phyloP scores from a whole-genome alignment of 148 eudicot genomes.

The Linanthus parryae region DNA sequence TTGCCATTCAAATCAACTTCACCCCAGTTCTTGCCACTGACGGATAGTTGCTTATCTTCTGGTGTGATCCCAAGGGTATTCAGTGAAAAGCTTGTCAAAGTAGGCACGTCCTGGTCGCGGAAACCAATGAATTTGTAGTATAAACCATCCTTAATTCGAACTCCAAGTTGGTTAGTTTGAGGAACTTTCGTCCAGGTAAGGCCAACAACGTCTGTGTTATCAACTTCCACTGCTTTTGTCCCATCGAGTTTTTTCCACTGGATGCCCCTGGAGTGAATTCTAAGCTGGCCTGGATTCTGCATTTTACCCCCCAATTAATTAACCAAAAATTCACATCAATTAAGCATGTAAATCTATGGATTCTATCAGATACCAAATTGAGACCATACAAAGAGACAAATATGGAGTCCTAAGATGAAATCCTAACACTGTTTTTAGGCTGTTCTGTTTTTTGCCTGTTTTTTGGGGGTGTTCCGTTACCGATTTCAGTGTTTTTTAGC shows the following conservation, averaged over 20 bases:
- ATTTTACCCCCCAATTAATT: neutral
- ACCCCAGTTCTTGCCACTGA: conserved; percentile 92
- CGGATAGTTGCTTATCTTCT: conserved; percentile 87
- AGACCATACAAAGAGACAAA: neutral
- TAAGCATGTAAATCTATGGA: neutral
- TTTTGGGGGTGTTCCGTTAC: too few species aligned
- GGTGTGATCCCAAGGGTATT: conserved; percentile 49
- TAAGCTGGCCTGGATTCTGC: conserved; percentile 80
- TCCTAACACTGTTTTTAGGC: too few species aligned
- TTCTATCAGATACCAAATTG: too few species aligned
- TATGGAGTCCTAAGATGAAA: neutral
- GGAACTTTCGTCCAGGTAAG: conserved; percentile 92
- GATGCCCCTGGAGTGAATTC: conserved; percentile 65
- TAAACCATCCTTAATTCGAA: conserved; percentile 69
- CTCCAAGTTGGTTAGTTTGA: conserved; percentile 75
- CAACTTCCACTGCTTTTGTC: conserved; percentile 84
- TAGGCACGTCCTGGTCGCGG: conserved; percentile 78
- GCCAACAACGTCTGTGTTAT: conserved; percentile 49
- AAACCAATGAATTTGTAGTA: conserved; percentile 82
- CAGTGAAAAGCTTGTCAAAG: conserved; percentile 55
- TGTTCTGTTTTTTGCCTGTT: too few species aligned
- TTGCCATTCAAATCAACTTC: conserved; percentile 88
- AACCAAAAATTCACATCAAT: neutral
- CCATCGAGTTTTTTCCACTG: conserved; percentile 93
- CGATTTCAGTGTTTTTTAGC: too few species aligned